A percentile compares a stretch with the other conserved stretches of the same genome.
Evolutionary conservation across 78 protist genomes (phyloP).

Genomic region (Emiliania huxleyi): DNA sequence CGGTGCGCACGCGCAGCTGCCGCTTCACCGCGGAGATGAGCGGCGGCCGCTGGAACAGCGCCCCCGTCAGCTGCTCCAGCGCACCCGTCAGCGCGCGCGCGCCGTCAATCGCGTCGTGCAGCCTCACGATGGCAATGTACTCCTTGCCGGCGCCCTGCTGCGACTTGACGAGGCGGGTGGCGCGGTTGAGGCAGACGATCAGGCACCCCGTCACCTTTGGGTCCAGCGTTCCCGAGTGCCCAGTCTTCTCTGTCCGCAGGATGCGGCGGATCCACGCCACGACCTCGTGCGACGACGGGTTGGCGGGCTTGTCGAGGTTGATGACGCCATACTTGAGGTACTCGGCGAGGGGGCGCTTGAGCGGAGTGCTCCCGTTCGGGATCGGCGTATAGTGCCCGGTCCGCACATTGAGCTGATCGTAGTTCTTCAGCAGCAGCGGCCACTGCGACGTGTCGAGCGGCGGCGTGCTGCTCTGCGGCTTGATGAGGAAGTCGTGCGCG

Average conservation of each 20-base stretch:
- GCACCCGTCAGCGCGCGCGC: conserved; percentile 65
- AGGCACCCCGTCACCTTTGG: conserved; percentile 99
- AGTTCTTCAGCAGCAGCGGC: conserved; percentile 93
- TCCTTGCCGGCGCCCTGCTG: conserved; percentile 99
- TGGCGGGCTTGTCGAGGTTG: conserved; percentile 99
- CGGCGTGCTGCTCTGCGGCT: conserved; percentile 40
- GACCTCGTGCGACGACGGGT: conserved; percentile 99
- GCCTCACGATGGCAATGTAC: conserved; percentile 93
- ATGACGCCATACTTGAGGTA: conserved; percentile 95
- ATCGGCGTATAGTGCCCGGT: conserved; percentile 96
- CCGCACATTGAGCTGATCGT: conserved; percentile 88
- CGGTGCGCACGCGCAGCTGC: conserved; percentile 95
- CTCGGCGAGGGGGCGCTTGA: conserved; percentile 89
- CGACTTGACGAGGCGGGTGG: conserved; percentile 99
- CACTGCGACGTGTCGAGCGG: conserved; percentile 71
- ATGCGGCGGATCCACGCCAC: conserved; percentile 97
- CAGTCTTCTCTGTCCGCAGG: conserved; percentile 95
- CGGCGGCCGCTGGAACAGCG: conserved; percentile 99
- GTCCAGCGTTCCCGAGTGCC: conserved; percentile 99
- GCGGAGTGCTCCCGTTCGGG: conserved; percentile 93
- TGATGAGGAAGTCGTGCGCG: conserved; percentile 16
- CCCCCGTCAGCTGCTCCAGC: conserved; percentile 91
- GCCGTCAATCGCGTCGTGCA: conserved; percentile 71
- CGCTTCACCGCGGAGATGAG: conserved; percentile 96
- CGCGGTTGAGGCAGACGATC: conserved; percentile 97